These are phyloP conservation scores for Diaporthe helianthi DNA, from an alignment of 2,329 filamentous ascomycete species.

Conservation along the genomic window DNA sequence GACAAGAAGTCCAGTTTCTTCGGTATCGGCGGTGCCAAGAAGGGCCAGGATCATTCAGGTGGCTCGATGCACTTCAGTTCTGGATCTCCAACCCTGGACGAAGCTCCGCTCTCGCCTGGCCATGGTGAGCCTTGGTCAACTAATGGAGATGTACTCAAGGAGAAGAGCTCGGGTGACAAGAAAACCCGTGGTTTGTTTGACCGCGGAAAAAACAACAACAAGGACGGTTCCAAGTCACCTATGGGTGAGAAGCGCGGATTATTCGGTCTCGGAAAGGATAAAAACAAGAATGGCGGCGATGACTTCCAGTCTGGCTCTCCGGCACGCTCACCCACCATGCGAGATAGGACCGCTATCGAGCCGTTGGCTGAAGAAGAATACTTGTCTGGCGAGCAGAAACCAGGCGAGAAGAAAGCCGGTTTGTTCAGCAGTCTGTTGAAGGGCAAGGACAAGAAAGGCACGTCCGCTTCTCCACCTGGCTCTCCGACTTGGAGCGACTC, in stretches of 20 bases:
- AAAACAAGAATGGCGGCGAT: not conserved
- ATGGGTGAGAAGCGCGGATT: not conserved
- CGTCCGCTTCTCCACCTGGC: not conserved
- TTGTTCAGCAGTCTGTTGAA: not conserved
- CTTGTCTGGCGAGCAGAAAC: not conserved
- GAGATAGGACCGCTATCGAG: not conserved
- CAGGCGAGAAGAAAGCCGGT: not conserved
- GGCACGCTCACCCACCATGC: not conserved
- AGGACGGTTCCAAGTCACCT: not conserved
- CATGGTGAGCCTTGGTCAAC: not conserved
- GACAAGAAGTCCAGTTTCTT: not conserved
- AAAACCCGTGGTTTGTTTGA: not conserved
- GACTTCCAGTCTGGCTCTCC: not conserved
- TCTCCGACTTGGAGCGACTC: not conserved
- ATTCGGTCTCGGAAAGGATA: not conserved
- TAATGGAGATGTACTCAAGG: not conserved
- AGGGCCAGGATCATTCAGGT: not conserved
- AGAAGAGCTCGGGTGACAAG: not conserved
- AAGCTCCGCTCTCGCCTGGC: not conserved
- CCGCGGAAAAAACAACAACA: not conserved
- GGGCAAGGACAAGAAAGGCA: conserved; percentile 7
- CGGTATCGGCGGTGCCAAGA: not conserved
- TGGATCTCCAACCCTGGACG: not conserved
- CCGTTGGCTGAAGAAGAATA: not conserved
- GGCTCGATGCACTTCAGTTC: not conserved